Base-by-base conservation (phyloP, 2,329 filamentous ascomycete species). In the Microcera coccophila region DNA sequence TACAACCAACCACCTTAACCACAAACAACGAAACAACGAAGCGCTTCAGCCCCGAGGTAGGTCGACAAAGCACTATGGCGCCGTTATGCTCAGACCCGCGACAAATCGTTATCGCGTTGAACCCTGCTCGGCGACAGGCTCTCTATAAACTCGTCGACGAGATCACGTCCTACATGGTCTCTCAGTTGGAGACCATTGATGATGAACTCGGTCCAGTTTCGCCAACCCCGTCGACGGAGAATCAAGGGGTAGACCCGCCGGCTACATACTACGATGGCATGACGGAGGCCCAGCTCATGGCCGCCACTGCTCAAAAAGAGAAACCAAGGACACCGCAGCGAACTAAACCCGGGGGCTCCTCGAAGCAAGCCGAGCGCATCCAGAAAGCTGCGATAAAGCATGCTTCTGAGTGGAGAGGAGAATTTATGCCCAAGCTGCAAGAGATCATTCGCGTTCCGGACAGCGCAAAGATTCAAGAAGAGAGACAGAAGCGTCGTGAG, bases 321-420 rank as follows among this genome's bases (percentile, higher is more conserved):
- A 38, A 46, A 9, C 47, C 49, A 21, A 46, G 41, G 17, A 38
- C 44, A 9, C 47, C 49, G 22, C 47, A 55, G 39, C 42, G 21
- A 16, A 48, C 29, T 24, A 49, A 42, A 22, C 42, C 44, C 9
- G 22, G 40, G 17, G 22, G 41, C 34, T 40, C 53, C 16, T 55
- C 59, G 14, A 49, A 53, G 8, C 47, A 64, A 38, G 59, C 63
- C 1, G 42, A 59, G 11, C 50, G 55, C 4, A 60, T 78, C 12
- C 67, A 74, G 17, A 62, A 58, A 19, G 78, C 79, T 4, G 80
- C 85, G 1, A 63, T 93, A 11, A 69, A 74, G 33, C 79, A 87
- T 57, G 87, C 90, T 56, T 81, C 89, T 49, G 77, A 81, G n/a
- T 95, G 90, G 90, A 74, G 82, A 45, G 75, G 79, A 19, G 75